phyloP scores from a whole-genome alignment of 768 basidiomycete genomes.

The Kwoniella pini region DNA sequence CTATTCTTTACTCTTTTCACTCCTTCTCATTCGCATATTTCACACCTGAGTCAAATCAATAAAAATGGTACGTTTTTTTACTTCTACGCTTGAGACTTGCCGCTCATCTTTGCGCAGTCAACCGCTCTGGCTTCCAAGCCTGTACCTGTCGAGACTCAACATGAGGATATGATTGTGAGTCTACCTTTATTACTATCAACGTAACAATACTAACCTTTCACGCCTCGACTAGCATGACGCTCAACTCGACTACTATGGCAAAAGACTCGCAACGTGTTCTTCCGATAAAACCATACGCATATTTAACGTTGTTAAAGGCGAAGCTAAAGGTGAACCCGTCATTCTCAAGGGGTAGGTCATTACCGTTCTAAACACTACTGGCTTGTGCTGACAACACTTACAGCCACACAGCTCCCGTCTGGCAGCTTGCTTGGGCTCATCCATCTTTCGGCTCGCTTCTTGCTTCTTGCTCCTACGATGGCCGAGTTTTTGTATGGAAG shows the following conservation, averaged over 20 bases:
- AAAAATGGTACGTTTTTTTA: conserved; percentile 12
- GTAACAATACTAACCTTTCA: too few relatives aligned
- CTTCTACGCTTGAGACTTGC: too few relatives aligned
- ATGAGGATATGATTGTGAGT: conserved; percentile 98
- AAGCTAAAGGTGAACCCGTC: conserved; percentile 57
- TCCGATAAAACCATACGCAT: conserved; percentile 93
- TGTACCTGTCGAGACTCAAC: conserved; percentile 79
- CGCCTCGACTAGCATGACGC: conserved; percentile 78
- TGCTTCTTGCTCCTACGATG: conserved; percentile 97
- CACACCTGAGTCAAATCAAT: neutral
- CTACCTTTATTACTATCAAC: neutral
- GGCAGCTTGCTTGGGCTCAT: conserved; percentile 98
- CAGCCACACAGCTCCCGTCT: conserved; percentile 95
- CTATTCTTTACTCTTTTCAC: neutral
- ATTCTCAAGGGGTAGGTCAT: conserved; percentile 55
- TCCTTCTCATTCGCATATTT: neutral
- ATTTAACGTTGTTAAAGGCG: conserved; percentile 90
- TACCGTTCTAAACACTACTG: too few relatives aligned
- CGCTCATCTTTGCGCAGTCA: conserved; percentile 3
- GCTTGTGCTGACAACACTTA: neutral
- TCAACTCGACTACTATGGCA: conserved; percentile 96
- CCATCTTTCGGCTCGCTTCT: conserved; percentile 96
- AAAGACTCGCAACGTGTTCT: conserved; percentile 93
- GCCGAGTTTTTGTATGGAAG: conserved; percentile 98
- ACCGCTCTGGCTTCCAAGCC: conserved; percentile 30